Evolutionary conservation across 345 rosid species (phyloP).

Genomic region (Citrus medica): DNA sequence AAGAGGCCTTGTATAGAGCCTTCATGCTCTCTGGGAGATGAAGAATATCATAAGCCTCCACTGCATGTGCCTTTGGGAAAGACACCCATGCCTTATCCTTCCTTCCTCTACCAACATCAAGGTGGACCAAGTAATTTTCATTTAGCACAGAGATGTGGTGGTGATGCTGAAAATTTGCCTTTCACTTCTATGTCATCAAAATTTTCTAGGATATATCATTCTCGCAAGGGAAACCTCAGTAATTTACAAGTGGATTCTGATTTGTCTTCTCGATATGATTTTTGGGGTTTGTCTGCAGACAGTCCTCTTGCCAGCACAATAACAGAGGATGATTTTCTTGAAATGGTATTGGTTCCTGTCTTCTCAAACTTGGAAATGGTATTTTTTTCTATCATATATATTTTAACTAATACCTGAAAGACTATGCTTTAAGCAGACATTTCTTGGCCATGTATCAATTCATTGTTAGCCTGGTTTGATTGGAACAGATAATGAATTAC

Average conservation of each 20-base stretch:
- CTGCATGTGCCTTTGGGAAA: slow-evolving; percentile 39
- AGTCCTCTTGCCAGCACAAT: slow-evolving; percentile 80
- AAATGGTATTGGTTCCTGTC: slow-evolving; percentile 62
- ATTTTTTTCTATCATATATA: background rate
- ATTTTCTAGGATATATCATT: slow-evolving; percentile 26
- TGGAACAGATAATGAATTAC: background rate
- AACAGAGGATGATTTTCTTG: slow-evolving; percentile 89
- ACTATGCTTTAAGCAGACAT: slow-evolving; percentile 5
- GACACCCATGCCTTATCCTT: slow-evolving; percentile 41
- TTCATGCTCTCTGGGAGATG: slow-evolving; percentile 53
- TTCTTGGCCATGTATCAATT: slow-evolving; percentile 1
- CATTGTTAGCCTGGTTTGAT: background rate
- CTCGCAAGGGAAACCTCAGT: slow-evolving; percentile 25
- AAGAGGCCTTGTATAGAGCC: slow-evolving; percentile 53
- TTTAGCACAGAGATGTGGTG: slow-evolving; percentile 41
- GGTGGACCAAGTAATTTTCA: slow-evolving; percentile 53
- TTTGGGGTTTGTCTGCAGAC: slow-evolving; percentile 71
- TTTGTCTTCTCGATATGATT: slow-evolving; percentile 48
- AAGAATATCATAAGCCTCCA: slow-evolving; percentile 42
- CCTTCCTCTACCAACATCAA: slow-evolving; percentile 50
- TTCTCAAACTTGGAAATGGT: slow-evolving; percentile 12
- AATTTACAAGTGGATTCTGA: slow-evolving; percentile 37
- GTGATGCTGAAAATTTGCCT: slow-evolving; percentile 35
- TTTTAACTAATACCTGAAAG: slow-evolving; percentile 9
- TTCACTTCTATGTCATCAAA: slow-evolving; percentile 39